A percentile compares a stretch with the other conserved stretches of the same genome.
These are phyloP conservation scores for Lophiostoma macrostomum DNA, from an alignment of 495 filamentous ascomycete species.

Conservation along the genomic window DNA sequence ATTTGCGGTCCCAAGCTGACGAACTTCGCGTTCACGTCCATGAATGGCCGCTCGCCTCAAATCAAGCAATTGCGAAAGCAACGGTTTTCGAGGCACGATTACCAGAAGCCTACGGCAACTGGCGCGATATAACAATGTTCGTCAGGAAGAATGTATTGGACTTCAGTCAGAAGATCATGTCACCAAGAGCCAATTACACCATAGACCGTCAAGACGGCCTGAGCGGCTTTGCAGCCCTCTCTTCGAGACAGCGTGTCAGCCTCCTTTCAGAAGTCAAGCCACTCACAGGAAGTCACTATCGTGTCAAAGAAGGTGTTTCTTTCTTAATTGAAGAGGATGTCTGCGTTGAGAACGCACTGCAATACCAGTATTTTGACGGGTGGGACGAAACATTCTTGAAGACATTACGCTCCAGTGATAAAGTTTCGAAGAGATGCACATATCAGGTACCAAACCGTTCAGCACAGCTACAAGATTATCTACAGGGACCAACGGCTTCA, in stretches of 20 bases:
- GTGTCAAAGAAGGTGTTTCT: constrained; percentile 41
- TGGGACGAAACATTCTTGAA: background rate
- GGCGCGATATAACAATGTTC: constrained; percentile 53
- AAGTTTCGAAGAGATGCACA: constrained; percentile 12
- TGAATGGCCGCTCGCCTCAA: constrained; percentile 61
- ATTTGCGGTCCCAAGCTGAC: constrained; percentile 30
- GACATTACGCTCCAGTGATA: background rate
- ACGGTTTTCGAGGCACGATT: constrained; percentile 58
- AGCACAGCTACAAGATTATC: constrained; percentile 17
- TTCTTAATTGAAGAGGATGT: constrained; percentile 7
- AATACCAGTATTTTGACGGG: constrained; percentile 26
- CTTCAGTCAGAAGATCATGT: too few relatives aligned
- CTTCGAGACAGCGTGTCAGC: background rate
- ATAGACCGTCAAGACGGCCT: constrained; percentile 7
- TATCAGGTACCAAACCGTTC: constrained; percentile 23
- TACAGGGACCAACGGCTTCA: constrained; percentile 10
- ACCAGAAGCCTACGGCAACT: constrained; percentile 47
- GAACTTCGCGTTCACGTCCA: constrained; percentile 50
- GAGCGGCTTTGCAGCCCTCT: background rate
- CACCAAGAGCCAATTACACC: background rate
- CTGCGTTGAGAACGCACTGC: constrained; percentile 26
- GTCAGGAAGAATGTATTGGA: constrained; percentile 38
- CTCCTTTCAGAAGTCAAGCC: constrained; percentile 15
- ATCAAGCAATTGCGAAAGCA: constrained; percentile 41
- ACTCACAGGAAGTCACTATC: background rate